Base-by-base conservation (phyloP, 108 stramenopile species). In the Aurantiochytrium sp. region DNA sequence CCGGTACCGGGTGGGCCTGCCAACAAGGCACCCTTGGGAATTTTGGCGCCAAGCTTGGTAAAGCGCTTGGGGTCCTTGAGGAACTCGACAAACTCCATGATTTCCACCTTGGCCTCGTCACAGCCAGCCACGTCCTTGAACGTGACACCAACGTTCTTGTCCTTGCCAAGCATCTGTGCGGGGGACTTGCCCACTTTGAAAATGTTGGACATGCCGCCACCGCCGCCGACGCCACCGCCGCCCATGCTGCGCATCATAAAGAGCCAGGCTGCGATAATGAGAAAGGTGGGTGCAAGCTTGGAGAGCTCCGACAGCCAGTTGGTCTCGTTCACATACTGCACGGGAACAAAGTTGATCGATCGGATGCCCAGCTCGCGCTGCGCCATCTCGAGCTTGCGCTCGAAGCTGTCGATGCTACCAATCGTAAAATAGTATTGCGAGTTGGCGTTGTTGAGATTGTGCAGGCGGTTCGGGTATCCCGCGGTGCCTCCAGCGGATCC, bases 31-130 rank as follows among this genome's bases (percentile, higher is more conserved):
- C 98, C 98, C 92, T 97, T 98, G 45, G 98, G 98, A 87, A 98
- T 98, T 93, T 97, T 97, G 59, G 97, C 97, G 57, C 99, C 98
- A 29, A 98, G 90, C 90, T 97, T 96, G 5, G 96, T 97, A 89
- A 98, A 99, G 87, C 93, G 92, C 21, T 91, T 90, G 1, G 96
- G 93, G 83, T 96, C 95, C 90, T 97, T 96, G 83, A 99, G 93
- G 90, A 99, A 99, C 76, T 98, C 96, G 0, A 99, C 99, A 91
- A 99, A 98, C 91, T 99, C 99, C 97, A 98, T 98, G 76, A 99
- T 94, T 94, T 99, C 99, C 91, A 91, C 92, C 95, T 99, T 99
- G 44, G 99, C 98, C 95, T 97, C 96, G 72, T 98, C 94, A 91
- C 96, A 96, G n/a, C 99, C 99, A 6, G 99, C 99, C n/a, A 99